Evolutionary conservation across 768 basidiomycete species (phyloP), one percentile per base, ranked within the genome.

Genomic region (Boletellus ananas): DNA sequence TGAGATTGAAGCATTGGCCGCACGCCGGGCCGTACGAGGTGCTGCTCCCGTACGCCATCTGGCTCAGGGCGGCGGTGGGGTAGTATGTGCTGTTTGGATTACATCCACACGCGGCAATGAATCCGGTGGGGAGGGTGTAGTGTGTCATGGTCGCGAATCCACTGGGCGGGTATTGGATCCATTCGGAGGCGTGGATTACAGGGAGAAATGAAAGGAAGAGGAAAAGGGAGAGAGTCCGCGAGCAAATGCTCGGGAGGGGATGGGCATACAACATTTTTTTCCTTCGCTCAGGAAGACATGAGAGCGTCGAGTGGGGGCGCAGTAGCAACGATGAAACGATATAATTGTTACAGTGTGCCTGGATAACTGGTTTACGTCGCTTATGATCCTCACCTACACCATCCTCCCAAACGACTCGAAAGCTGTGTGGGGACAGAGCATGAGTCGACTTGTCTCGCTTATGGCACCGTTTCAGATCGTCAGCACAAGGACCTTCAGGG

Each of bases 141-240:
- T 90, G 84, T n/a, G 87, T 89, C 72, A 92, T 74, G 12, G 87
- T 87, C 14, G 88, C 90, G 35, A 73, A 70, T 31, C 90, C 87
- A 43, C 71, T 63, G 10, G 74, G 37, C 16, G 84, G 73, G 61
- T 88, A 87, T 54, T 80, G 66, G 21, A 88, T 84, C 86, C 86
- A 89, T 51, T 60, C 60, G 23, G 72, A 57, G 49, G 68, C 59
- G n/a, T 50, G 56, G 31, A 41, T 39, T 47, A 51, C 20, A 20
- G 64, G 44, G 52, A 64, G 56, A 64, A 61, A 51, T 48, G 63
- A 60, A 41, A 66, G 60, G 42, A 59, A 39, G 36, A 52, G 18
- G 35, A 50, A 41, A 47, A 62, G 53, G 21, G 61, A 68, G 54
- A 58, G 66, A 10, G 57, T 48, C 45, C 38, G 40, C 43, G 46